Conservation (phyloP, 2,329 filamentous ascomycete genomes). For the Trichoderma sp. region DNA sequence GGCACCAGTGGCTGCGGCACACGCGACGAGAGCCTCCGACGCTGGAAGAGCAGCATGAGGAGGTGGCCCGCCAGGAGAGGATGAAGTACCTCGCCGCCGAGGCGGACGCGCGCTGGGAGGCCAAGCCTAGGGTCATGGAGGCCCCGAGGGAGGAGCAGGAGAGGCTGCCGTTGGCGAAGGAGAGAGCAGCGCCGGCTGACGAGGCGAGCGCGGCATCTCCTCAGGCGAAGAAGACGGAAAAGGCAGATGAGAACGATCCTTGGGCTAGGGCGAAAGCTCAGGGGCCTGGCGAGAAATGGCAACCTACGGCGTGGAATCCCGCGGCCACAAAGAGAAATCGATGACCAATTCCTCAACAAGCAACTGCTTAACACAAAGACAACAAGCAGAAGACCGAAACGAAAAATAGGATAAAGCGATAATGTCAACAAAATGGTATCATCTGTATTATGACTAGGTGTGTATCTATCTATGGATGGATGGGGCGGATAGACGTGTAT, state of each 20-base stretch:
- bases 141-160: conserved; percentile 28
- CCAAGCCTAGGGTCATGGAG: conserved; percentile 52
- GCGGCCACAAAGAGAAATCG: conserved; percentile 34
- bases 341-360: background rate
- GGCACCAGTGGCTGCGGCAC: conserved; percentile 69
- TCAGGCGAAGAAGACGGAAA: background rate
- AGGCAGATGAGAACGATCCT: conserved; percentile 43
- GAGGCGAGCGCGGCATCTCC: background rate
- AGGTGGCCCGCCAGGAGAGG: conserved; percentile 50
- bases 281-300: conserved; percentile 63
- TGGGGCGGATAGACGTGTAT: conserved; percentile 7
- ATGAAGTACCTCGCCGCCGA: conserved; percentile 56
- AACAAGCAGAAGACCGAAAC: too few species aligned
- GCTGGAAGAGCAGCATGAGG: conserved; percentile 54
- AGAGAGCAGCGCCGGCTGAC: background rate
- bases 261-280: conserved; percentile 51
- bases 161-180: background rate
- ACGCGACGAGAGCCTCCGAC: conserved; percentile 53
- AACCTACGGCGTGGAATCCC: conserved; percentile 62
- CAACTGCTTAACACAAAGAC: background rate
- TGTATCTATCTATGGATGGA: background rate
- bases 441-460: background rate
- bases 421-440: background rate
- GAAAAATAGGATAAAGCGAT: background rate
- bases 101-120: conserved; percentile 63